A percentile compares a stretch with the other conserved stretches of the same genome.
Conservation (phyloP, 2,329 filamentous ascomycete genomes). For the Mollisiaceae sp. region DNA sequence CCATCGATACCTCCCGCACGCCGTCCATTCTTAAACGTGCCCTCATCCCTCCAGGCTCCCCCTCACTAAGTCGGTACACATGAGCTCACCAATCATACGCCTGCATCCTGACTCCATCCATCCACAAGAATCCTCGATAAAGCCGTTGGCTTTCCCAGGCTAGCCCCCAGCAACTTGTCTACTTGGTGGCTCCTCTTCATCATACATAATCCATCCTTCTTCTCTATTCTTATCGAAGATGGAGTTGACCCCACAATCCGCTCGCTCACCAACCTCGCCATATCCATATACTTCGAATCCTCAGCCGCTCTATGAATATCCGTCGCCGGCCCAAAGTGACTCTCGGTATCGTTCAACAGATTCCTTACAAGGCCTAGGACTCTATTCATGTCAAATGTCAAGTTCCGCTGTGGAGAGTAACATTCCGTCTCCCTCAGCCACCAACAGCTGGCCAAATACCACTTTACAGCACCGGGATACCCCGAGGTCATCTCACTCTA, state of each 20-base stretch:
- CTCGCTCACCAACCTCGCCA: conserved; percentile 40
- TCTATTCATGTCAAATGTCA: conserved; percentile 41
- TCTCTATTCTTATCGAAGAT: conserved; percentile 35
- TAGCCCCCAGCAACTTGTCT: conserved; percentile 22
- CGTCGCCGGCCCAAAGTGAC: conserved; percentile 42
- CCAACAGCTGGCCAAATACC: conserved; percentile 38
- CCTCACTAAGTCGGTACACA: conserved; percentile 23
- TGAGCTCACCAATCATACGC: conserved; percentile 31
- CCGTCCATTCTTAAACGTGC: conserved; percentile 17
- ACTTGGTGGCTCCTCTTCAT: conserved; percentile 15
- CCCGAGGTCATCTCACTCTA: conserved; percentile 37
- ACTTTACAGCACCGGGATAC: conserved; percentile 34
- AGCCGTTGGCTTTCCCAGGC: conserved; percentile 21
- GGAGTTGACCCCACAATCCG: conserved; percentile 43
- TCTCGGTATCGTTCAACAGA: conserved; percentile 39
- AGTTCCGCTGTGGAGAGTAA: conserved; percentile 36
- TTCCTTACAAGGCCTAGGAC: conserved; percentile 38
- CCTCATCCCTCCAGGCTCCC: conserved; percentile 13
- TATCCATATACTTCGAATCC: conserved; percentile 38
- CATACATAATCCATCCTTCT: conserved; percentile 24
- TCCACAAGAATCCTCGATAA: conserved; percentile 19
- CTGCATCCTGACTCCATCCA: conserved; percentile 10
- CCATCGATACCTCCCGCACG: conserved; percentile 15
- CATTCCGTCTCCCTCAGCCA: conserved; percentile 32
- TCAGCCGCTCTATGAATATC: conserved; percentile 43